Conservation (phyloP, 2,329 filamentous ascomycete genomes). For the Furcasterigmium sp. region DNA sequence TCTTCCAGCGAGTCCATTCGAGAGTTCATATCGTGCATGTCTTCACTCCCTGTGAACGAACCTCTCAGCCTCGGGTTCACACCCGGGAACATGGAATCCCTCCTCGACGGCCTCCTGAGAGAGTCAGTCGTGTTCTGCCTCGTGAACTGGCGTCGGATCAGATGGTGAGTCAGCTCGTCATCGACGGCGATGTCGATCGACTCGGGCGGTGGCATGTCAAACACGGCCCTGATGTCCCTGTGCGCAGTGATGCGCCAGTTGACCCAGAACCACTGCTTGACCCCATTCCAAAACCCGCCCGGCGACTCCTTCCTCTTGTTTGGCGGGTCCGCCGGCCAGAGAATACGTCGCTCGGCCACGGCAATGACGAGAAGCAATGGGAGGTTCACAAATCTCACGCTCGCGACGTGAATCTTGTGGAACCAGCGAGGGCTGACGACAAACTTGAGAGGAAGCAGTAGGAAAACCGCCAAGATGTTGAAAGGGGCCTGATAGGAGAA, state of each 20-base stretch:
- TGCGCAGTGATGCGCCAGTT: constrained; percentile 65
- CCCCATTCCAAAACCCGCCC: constrained; percentile 7
- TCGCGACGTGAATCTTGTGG: constrained; percentile 80
- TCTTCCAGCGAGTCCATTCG: constrained; percentile 46
- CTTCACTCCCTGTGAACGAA: constrained; percentile 41
- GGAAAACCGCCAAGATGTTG: constrained; percentile 70
- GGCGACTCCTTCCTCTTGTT: constrained; percentile 12
- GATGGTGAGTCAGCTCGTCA: constrained; percentile 52
- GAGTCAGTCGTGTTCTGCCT: constrained; percentile 36
- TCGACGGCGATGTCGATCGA: constrained; percentile 54
- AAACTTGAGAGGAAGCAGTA: constrained; percentile 73
- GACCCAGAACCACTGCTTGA: constrained; percentile 54
- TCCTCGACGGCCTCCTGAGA: constrained; percentile 32
- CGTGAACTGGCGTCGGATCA: constrained; percentile 53
- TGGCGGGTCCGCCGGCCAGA: constrained; percentile 46
- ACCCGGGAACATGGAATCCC: constrained; percentile 54
- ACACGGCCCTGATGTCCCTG: constrained; percentile 67
- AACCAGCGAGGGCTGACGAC: constrained; percentile 79
- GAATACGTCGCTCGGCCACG: constrained; percentile 61
- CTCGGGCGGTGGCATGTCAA: constrained; percentile 65
- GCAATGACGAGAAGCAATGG: constrained; percentile 70
- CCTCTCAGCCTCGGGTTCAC: constrained; percentile 44
- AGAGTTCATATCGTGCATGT: constrained; percentile 34
- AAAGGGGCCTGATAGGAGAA: constrained; percentile 81
- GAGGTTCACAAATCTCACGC: constrained; percentile 68